Percentiles rank a stretch among this genome's conserved stretches.
phyloP scores from a whole-genome alignment of 257 asterid genomes.

The Voacanga thouarsii region DNA sequence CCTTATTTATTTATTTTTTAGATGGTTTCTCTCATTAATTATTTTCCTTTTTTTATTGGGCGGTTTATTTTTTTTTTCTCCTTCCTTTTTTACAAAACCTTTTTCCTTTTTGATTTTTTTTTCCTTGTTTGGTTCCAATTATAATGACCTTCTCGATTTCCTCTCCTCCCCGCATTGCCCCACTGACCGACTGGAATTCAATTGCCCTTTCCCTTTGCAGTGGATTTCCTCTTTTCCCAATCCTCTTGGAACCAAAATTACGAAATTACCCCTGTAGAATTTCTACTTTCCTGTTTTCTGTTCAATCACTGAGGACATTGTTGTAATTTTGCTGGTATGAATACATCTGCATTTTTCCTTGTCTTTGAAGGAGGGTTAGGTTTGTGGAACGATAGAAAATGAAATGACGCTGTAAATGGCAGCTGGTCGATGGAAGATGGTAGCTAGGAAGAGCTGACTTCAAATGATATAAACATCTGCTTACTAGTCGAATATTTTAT shows the following conservation, averaged over 20 bases:
- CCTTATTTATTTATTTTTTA: not conserved
- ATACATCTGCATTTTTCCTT: not conserved
- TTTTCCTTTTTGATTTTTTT: not conserved
- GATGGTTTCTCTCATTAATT: not conserved
- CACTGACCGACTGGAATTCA: conserved; percentile 14
- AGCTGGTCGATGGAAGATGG: conserved; percentile 1
- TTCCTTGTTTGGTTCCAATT: not conserved
- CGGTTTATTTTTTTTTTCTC: too few relatives aligned
- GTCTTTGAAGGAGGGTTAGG: conserved; percentile 1
- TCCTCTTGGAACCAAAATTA: not conserved
- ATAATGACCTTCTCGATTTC: conserved; percentile 10
- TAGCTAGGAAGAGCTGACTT: not conserved
- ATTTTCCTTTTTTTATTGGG: not conserved
- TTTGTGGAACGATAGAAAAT: not conserved
- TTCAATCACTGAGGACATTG: not conserved
- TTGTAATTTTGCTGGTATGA: not conserved
- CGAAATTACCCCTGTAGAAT: not conserved
- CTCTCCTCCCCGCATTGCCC: not conserved
- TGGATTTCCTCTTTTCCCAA: not conserved
- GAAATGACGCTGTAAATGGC: not conserved
- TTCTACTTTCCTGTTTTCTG: not conserved
- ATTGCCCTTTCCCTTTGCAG: not conserved
- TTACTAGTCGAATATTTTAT: too few relatives aligned
- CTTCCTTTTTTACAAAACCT: not conserved
- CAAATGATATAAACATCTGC: not conserved